Percentiles rank a stretch among this genome's conserved stretches.
phyloP scores from a whole-genome alignment of 495 filamentous ascomycete genomes.

The Symbiotaphrina buchneri region DNA sequence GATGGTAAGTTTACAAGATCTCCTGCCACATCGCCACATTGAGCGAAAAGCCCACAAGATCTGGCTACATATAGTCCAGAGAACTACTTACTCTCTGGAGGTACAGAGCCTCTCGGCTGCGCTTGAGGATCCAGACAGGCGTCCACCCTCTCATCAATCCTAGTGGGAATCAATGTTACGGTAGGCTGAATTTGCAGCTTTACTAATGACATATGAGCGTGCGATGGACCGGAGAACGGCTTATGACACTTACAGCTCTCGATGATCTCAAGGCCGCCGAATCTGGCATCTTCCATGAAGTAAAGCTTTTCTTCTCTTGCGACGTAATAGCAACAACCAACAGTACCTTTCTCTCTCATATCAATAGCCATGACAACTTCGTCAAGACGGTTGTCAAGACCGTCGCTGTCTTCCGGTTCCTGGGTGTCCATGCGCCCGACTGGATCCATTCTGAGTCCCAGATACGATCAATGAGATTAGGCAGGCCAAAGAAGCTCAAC shows the following conservation, averaged over 20 bases:
- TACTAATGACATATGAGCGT: constrained; percentile 17
- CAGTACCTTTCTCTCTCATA: constrained; percentile 39
- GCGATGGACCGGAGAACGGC: constrained; percentile 1
- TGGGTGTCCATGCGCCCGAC: no score
- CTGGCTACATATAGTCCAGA: no score
- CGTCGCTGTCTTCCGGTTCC: constrained; percentile 2
- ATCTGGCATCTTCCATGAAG: constrained; percentile 59
- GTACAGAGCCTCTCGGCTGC: not conserved
- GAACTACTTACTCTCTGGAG: no score
- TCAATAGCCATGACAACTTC: constrained; percentile 79
- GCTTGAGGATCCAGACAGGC: constrained; percentile 15
- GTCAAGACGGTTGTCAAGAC: constrained; percentile 30
- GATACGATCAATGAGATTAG: no score
- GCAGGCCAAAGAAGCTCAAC: no score
- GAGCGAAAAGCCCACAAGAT: no score
- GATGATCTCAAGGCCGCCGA: constrained; percentile 45
- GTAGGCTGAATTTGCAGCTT: constrained; percentile 63
- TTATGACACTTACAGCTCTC: constrained; percentile 31
- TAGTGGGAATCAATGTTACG: constrained; percentile 47
- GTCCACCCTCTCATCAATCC: constrained; percentile 33
- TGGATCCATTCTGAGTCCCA: no score
- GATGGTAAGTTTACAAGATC: constrained; percentile 28
- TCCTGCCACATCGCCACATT: no score
- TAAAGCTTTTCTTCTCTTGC: constrained; percentile 52
- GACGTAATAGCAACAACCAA: constrained; percentile 80